Evolutionary conservation across 192 early-diverging fungal genomes (phyloP), one percentile per base, ranked within the genome.

Genomic region (Podila horticola): DNA sequence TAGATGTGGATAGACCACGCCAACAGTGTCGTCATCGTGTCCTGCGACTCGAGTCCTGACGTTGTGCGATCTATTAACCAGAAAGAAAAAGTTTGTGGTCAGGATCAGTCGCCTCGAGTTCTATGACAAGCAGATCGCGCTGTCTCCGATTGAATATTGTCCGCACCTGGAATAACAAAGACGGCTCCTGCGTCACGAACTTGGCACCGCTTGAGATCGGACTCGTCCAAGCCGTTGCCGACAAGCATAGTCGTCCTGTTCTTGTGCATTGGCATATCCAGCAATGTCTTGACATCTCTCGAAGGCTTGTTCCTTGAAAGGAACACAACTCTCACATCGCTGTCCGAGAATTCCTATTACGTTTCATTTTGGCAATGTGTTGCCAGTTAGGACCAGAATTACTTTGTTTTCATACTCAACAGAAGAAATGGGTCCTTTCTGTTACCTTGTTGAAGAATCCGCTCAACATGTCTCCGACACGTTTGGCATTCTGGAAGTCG

Each of bases 1-100:
- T 88, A 88, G 34, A 83, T 79, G 34, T 91, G 88, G 28, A 94
- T 72, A 1, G 91, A 88, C 92, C 91, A 94, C 12, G 90, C 82
- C 6, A 91, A 67, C 5, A 92, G 79, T 4, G 91, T 92, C 55
- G 92, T 94, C 68, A 88, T 81, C 45, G 92, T 90, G 67, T 94
- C 92, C 86, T 94, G 90, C 29, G 85, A 74, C 13, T 82, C 68
- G 24, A 83, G 66, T 50, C 90, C 87, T 6, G 82, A 50, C 11
- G 87, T 82, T 58, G 79, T 76, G 11, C 88, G 74, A 71, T 91
- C 89, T 83, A 74, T 0, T 22, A 24, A 33, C 31, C 17, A 45
- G 45, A 59, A 57, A 50, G 22, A 1, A 38, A 30, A 26, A 30
- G 15, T 17, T 17, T 31, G 30, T 15, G 1, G 26, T 29, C 13